These are phyloP conservation scores for Plantago coronopus DNA, from an alignment of 305 asterid genomes.

Conservation along the genomic window DNA sequence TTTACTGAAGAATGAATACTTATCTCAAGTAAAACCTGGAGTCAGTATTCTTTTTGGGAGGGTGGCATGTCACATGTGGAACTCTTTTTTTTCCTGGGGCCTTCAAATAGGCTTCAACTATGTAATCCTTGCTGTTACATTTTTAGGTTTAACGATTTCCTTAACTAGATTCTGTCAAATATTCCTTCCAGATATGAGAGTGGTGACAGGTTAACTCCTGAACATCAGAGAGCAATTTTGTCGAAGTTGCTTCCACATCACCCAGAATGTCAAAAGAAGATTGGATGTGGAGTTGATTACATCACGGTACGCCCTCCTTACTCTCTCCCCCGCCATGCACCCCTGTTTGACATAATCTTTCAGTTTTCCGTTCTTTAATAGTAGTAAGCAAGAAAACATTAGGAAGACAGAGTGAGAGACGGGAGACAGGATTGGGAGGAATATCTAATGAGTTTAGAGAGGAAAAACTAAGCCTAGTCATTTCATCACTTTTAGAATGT, in stretches of 20 bases:
- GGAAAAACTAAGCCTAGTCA: too few relatives aligned
- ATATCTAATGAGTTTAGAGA: too few relatives aligned
- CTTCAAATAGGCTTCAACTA: neutral
- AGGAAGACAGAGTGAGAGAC: too few relatives aligned
- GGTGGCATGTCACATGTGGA: slow-evolving; percentile 1
- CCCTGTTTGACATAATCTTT: neutral
- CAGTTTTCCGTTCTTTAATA: too few relatives aligned
- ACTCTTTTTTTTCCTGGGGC: neutral
- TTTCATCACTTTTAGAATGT: too few relatives aligned
- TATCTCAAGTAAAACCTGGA: neutral
- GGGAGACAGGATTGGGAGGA: too few relatives aligned
- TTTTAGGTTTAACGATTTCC: neutral
- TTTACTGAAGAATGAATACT: too few relatives aligned
- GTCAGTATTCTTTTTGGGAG: slow-evolving; percentile 3
- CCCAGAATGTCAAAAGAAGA: slow-evolving; percentile 73
- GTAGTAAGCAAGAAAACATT: too few relatives aligned
- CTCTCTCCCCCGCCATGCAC: slow-evolving; percentile 14
- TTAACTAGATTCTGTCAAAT: slow-evolving; percentile 9
- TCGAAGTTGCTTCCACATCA: slow-evolving; percentile 89
- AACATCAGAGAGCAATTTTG: slow-evolving; percentile 67
- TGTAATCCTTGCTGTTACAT: neutral
- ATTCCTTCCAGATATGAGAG: slow-evolving; percentile 56
- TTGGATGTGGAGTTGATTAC: slow-evolving; percentile 78
- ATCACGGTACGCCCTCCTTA: slow-evolving; percentile 50
- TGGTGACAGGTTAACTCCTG: slow-evolving; percentile 80